These are phyloP conservation scores for Nematodospora anomalae DNA, from an alignment of 1,139 yeast genomes.

Conservation along the genomic window DNA sequence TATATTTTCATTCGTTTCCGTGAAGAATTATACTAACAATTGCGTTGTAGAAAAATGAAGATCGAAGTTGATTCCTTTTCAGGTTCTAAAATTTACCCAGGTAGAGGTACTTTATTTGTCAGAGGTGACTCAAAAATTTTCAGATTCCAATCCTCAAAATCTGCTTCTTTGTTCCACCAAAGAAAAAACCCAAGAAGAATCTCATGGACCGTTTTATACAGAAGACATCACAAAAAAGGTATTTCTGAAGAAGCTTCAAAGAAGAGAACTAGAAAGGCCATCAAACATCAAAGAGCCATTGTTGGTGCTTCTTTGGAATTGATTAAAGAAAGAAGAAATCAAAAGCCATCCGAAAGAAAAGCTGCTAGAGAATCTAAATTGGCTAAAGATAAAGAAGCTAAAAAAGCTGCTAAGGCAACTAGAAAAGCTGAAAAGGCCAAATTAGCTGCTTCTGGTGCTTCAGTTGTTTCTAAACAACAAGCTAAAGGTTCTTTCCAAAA, in stretches of 20 bases:
- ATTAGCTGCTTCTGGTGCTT: slow-evolving; percentile 71
- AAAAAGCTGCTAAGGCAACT: slow-evolving; percentile 89
- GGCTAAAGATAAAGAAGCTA: slow-evolving; percentile 91
- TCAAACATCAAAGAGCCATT: slow-evolving; percentile 98
- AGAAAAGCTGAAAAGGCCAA: slow-evolving; percentile 95
- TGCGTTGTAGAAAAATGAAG: slow-evolving; percentile 75
- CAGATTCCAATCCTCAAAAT: slow-evolving; percentile 99
- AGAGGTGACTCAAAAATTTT: slow-evolving; percentile 99
- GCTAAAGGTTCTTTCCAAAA: slow-evolving; percentile 95
- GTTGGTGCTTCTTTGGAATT: slow-evolving; percentile 99
- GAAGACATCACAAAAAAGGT: slow-evolving; percentile 99
- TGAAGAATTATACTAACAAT: too few species aligned
- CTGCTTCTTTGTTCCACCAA: slow-evolving; percentile 98
- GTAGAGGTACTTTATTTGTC: slow-evolving; percentile 98
- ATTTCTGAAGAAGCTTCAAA: slow-evolving; percentile 96
- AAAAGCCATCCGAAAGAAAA: slow-evolving; percentile 97
- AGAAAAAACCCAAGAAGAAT: slow-evolving; percentile 99
- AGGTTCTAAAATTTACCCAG: slow-evolving; percentile 99
- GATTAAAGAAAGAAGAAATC: slow-evolving; percentile 95
- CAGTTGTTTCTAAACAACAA: slow-evolving; percentile 73
- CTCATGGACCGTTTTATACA: slow-evolving; percentile 98
- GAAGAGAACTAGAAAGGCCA: slow-evolving; percentile 97
- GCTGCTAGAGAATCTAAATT: slow-evolving; percentile 93
- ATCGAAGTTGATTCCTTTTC: slow-evolving; percentile 99
- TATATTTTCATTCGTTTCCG: too few species aligned